Evolutionary conservation across 2,329 filamentous ascomycete genomes (phyloP), one percentile per base, ranked within the genome.

Genomic region (Blastomyces parvus): DNA sequence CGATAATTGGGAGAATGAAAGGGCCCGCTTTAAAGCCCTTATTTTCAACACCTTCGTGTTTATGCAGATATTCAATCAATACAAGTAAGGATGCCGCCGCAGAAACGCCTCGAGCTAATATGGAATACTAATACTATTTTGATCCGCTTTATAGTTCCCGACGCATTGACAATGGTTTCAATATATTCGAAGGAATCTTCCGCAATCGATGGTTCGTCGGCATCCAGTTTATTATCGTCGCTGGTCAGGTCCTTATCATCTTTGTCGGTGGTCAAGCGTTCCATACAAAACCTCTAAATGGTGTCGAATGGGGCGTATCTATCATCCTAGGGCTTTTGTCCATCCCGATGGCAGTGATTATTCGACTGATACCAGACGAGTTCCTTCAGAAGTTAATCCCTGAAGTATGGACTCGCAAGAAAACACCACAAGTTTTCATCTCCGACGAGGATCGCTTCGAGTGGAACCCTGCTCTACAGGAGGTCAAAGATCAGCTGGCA

Each of bases 11-110:
- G 70, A 79, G 40, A 74, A 83, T 8, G 72, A 76, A 44, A 66
- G 71, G 3, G 70, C 67, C 17, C 81, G 88, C 69, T 82, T 95
- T 65, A 81, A 86, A 62, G 94, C 91, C 3, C 82, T 97, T 55
- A 89, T 97, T 9, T 97, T 97, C 83, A 97, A 97, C 80, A 94
- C 91, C 0, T 97, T 97, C 73, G 93, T 97, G 61, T 97, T 93
- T 93, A 97, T 97, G 92, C 93, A 97, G 71, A 95, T 97, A 70
- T 97, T 97, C 81, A 67, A 67, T 27, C 66, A 67, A 48, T 67
- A 67, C 55, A 67, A 67, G 65, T 66, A 64, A 63, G 65, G 55
- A 17, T 17, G 42, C 17, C 46, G 19, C n/a, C 33, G 5, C 11
- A 22, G 11, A 11, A 40, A 5, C 55, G n/a, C n/a, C 5, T n/a